Evolutionary conservation across 164 flowering plant species (phyloP).

Genomic region (Tinospora cordifolia): DNA sequence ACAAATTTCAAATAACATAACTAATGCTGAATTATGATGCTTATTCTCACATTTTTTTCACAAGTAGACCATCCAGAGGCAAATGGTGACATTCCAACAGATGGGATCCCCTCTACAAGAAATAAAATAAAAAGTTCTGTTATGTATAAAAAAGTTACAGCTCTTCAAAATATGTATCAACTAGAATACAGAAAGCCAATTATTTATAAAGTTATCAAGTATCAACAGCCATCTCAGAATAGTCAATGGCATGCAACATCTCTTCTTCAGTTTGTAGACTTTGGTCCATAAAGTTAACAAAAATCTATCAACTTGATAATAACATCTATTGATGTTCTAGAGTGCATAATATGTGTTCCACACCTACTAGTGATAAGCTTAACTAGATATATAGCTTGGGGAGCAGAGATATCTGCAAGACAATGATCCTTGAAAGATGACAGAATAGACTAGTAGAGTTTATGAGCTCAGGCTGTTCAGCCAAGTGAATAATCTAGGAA

Average conservation of each 20-base stretch:
- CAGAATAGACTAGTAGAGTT: no score
- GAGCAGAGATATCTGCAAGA: no score
- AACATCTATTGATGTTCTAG: neutral
- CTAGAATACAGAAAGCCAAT: no score
- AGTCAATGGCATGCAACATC: neutral
- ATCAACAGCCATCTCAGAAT: no score
- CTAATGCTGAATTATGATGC: slow-evolving; percentile 9
- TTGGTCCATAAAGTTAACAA: neutral
- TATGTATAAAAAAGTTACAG: slow-evolving; percentile 1
- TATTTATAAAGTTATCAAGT: no score
- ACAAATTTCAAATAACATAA: neutral
- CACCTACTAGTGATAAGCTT: no score
- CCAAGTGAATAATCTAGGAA: no score
- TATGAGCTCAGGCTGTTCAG: no score
- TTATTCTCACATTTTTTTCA: slow-evolving; percentile 59
- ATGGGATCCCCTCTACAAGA: slow-evolving; percentile 87
- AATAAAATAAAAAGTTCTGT: slow-evolving; percentile 10
- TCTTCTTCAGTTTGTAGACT: neutral
- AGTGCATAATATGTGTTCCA: neutral
- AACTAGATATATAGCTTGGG: no score
- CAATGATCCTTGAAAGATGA: no score
- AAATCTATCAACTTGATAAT: neutral
- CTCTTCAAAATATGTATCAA: neutral
- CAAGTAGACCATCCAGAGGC: slow-evolving; percentile 94
- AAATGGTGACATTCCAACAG: slow-evolving; percentile 92